Conservation (phyloP, 768 basidiomycete genomes). For the Pleurotus citrinopileatus region DNA sequence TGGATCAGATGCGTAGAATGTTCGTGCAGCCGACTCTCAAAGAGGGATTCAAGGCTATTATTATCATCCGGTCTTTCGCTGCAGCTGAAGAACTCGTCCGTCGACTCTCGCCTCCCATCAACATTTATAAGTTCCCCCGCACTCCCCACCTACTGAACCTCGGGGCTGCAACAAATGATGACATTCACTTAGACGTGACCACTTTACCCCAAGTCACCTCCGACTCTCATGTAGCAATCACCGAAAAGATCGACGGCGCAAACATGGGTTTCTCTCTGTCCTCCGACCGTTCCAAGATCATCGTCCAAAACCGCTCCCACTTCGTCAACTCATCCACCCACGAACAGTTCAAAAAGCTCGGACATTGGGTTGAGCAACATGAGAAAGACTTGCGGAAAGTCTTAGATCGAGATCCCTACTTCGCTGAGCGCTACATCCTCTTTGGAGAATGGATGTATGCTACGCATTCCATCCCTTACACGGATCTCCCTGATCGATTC, state of each 20-base stretch:
- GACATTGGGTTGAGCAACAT: conserved; percentile 50
- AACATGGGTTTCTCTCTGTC: conserved; percentile 66
- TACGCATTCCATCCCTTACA: conserved; percentile 60
- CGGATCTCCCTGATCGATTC: conserved; percentile 51
- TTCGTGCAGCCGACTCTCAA: conserved; percentile 41
- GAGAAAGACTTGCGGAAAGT: conserved; percentile 38
- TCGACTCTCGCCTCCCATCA: conserved; percentile 38
- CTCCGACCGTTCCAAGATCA: conserved; percentile 37
- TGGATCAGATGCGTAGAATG: conserved; percentile 48
- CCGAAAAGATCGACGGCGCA: conserved; percentile 66
- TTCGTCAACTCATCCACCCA: conserved; percentile 53
- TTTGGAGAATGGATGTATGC: conserved; percentile 66
- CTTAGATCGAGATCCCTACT: conserved; percentile 47
- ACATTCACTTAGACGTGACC: conserved; percentile 34
- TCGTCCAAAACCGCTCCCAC: conserved; percentile 64
- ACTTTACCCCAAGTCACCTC: conserved; percentile 9
- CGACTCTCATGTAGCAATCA: conserved; percentile 41
- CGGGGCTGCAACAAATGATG: conserved; percentile 54
- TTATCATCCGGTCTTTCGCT: conserved; percentile 46
- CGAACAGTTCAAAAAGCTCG: conserved; percentile 60
- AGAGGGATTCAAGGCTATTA: conserved; percentile 55
- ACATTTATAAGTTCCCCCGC: conserved; percentile 56
- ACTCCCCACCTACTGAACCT: conserved; percentile 58
- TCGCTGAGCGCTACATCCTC: conserved; percentile 54
- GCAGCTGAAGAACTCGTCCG: conserved; percentile 47